Conservation (phyloP, 2,329 filamentous ascomycete genomes). For the Aaosphaeria arxii region DNA sequence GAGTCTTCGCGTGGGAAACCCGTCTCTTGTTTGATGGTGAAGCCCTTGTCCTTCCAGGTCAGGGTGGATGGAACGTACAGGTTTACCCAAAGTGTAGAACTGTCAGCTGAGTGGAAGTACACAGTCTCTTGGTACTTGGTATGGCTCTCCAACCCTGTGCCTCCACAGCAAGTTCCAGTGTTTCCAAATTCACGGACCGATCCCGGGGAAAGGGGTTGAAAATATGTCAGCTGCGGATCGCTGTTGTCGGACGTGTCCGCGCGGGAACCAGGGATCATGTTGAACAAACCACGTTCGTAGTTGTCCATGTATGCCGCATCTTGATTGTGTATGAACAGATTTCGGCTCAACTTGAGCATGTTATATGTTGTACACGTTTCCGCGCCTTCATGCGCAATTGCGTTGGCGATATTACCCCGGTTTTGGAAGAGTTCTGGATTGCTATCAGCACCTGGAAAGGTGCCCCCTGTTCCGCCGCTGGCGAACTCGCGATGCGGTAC, state of each 20-base stretch:
- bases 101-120: constrained; percentile 43
- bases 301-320: constrained; percentile 50
- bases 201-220: constrained; percentile 50
- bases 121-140: constrained; percentile 55
- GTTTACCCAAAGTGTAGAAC: constrained; percentile 47
- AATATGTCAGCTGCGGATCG: constrained; percentile 48
- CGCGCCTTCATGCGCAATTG: constrained; percentile 46
- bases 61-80: constrained; percentile 49
- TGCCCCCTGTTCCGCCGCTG: constrained; percentile 44
- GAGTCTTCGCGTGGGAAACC: constrained; percentile 43
- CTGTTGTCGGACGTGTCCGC: constrained; percentile 45
- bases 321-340: constrained; percentile 48
- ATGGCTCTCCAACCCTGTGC: constrained; percentile 52
- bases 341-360: constrained; percentile 55
- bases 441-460: constrained; percentile 32
- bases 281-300: constrained; percentile 51
- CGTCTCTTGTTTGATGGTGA: constrained; percentile 45
- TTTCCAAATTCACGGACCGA: constrained; percentile 50
- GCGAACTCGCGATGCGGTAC: constrained; percentile 50
- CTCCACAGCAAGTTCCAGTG: constrained; percentile 54
- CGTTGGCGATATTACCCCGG: constrained; percentile 46
- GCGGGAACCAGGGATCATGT: constrained; percentile 52
- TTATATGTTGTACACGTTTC: constrained; percentile 57
- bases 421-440: constrained; percentile 52
- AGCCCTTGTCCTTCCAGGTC: constrained; percentile 41